phyloP scores from a whole-genome alignment of 2,329 filamentous ascomycete species.

The Neobulgaria alba region DNA sequence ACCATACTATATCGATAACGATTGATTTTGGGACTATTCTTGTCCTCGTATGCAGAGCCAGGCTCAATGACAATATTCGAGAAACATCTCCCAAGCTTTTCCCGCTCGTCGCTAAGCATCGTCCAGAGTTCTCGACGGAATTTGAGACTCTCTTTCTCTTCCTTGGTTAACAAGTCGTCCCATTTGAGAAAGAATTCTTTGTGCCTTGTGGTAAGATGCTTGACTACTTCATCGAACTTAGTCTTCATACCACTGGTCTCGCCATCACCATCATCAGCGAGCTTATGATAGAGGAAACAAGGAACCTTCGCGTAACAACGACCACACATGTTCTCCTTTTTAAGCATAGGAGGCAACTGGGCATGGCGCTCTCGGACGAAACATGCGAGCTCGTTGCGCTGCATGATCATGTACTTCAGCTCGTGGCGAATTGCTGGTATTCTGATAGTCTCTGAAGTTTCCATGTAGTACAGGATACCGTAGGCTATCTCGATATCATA shows the following conservation, averaged over 20 bases:
- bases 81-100: conserved; percentile 84
- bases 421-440: conserved; percentile 82
- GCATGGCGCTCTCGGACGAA: conserved; percentile 73
- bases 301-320: conserved; percentile 84
- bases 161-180: conserved; percentile 87
- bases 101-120: conserved; percentile 81
- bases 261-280: conserved; percentile 74
- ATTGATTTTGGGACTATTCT: conserved; percentile 74
- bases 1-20: conserved; percentile 79
- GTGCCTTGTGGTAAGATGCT: conserved; percentile 66
- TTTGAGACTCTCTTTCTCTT: conserved; percentile 84
- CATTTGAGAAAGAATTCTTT: conserved; percentile 87
- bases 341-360: conserved; percentile 78
- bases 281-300: conserved; percentile 89
- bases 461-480: conserved; percentile 91
- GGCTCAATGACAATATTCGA: conserved; percentile 77
- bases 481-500: conserved; percentile 90
- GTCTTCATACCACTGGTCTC: conserved; percentile 73
- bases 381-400: conserved; percentile 81
- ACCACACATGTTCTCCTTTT: conserved; percentile 71
- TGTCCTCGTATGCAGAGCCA: conserved; percentile 62
- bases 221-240: conserved; percentile 74
- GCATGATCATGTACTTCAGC: conserved; percentile 91
- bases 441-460: conserved; percentile 75
- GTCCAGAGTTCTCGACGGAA: conserved; percentile 91